Percentiles rank a stretch among this genome's conserved stretches.
Conservation (phyloP, 2,329 filamentous ascomycete genomes). For the Incumbomyces lentus region DNA sequence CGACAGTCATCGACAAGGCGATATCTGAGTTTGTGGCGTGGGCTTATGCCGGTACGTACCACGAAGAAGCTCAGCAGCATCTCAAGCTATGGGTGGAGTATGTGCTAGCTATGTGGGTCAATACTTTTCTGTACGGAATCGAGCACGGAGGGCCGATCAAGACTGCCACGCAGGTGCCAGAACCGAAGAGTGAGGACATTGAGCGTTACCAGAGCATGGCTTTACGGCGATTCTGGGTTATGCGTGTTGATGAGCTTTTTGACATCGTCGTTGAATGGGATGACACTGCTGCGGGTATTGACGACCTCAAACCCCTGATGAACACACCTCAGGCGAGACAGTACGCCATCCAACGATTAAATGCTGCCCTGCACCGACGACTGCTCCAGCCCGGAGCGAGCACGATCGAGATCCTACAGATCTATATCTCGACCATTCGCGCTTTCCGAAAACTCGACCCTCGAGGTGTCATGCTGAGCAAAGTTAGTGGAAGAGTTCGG, state of each 20-base stretch:
- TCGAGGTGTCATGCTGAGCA: slow-evolving; percentile 55
- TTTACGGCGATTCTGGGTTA: slow-evolving; percentile 43
- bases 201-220: slow-evolving; percentile 47
- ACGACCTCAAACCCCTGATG: slow-evolving; percentile 50
- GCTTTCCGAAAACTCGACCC: slow-evolving; percentile 54
- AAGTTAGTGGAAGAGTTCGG: slow-evolving; percentile 55
- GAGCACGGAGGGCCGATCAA: slow-evolving; percentile 6
- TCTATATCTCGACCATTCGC: slow-evolving; percentile 58
- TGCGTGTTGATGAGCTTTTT: slow-evolving; percentile 48
- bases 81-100: slow-evolving; percentile 47
- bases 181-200: slow-evolving; percentile 39
- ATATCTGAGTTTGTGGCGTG: slow-evolving; percentile 47
- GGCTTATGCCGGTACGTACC: slow-evolving; percentile 49
- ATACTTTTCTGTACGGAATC: slow-evolving; percentile 33
- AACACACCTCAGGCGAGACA: slow-evolving; percentile 44
- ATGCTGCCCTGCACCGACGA: slow-evolving; percentile 41
- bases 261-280: slow-evolving; percentile 54
- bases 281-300: slow-evolving; percentile 46
- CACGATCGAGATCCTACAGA: slow-evolving; percentile 55
- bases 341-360: slow-evolving; percentile 46
- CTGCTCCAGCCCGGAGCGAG: slow-evolving; percentile 54
- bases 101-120: slow-evolving; percentile 42
- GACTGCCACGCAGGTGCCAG: slow-evolving; percentile 23
- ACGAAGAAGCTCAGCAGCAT: slow-evolving; percentile 36
- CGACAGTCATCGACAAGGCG: slow-evolving; percentile 47